Percentiles rank a stretch among this genome's conserved stretches.
phyloP scores from a whole-genome alignment of 495 filamentous ascomycete genomes.

The Cercophora scortea region DNA sequence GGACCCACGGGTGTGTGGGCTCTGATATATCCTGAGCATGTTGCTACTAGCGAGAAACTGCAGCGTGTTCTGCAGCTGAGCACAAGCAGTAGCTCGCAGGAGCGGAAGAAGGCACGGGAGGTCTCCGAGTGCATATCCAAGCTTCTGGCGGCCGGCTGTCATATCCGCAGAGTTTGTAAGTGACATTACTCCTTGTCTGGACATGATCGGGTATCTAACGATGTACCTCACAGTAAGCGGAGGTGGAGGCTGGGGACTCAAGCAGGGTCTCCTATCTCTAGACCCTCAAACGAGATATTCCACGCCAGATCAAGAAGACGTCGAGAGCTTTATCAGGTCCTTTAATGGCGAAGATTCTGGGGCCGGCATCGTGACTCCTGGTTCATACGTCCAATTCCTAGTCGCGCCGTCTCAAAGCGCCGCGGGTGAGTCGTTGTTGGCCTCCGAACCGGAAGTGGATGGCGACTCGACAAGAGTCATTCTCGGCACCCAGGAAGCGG shows the following conservation, averaged over 20 bases:
- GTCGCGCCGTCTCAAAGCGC: conserved; percentile 18
- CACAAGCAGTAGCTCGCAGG: neutral
- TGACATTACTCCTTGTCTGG: neutral
- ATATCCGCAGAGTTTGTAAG: conserved; percentile 54
- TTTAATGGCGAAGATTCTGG: conserved; percentile 13
- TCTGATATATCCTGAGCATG: conserved; percentile 45
- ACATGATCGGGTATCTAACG: no score
- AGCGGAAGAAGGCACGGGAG: conserved; percentile 3
- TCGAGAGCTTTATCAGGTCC: conserved; percentile 22
- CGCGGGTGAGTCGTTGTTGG: neutral
- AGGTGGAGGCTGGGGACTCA: conserved; percentile 85
- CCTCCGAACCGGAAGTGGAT: neutral
- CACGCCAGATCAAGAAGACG: conserved; percentile 17
- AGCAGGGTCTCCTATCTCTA: conserved; percentile 73
- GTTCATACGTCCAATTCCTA: conserved; percentile 43
- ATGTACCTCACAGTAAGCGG: conserved; percentile 55
- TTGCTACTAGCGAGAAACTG: neutral
- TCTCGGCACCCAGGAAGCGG: neutral
- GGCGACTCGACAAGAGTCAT: neutral
- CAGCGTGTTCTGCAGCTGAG: neutral
- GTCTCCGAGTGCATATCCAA: conserved; percentile 8
- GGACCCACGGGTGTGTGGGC: conserved; percentile 66
- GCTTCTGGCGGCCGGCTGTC: conserved; percentile 40
- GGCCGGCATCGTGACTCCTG: conserved; percentile 29
- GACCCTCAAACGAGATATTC: conserved; percentile 56